phyloP scores from a whole-genome alignment of 2,329 filamentous ascomycete species.

The Talaromyces rugulosus region DNA sequence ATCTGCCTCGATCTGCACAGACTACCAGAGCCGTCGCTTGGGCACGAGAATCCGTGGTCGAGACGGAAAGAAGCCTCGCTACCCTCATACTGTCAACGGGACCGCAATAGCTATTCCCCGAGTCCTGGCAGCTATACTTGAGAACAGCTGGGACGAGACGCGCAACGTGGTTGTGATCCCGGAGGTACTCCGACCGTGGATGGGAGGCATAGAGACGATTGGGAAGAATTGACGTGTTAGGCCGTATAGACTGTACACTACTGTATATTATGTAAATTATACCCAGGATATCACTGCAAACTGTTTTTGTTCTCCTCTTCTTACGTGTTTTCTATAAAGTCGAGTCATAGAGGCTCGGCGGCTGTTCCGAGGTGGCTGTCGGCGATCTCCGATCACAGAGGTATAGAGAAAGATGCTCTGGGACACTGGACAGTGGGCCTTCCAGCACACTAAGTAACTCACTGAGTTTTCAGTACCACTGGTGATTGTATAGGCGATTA shows the following conservation, averaged over 20 bases:
- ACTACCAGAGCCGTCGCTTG: slow-evolving; percentile 85
- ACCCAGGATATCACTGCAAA: not conserved
- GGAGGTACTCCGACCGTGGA: slow-evolving; percentile 73
- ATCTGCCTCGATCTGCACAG: slow-evolving; percentile 83
- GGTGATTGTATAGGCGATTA: not conserved
- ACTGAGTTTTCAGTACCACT: not conserved
- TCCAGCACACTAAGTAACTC: too few relatives aligned
- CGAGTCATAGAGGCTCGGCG: not conserved
- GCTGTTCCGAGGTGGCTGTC: not conserved
- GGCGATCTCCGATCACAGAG: slow-evolving; percentile 9
- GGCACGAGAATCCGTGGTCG: slow-evolving; percentile 65
- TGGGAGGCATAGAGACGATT: slow-evolving; percentile 71
- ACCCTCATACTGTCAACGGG: slow-evolving; percentile 88
- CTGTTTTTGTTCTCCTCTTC: not conserved
- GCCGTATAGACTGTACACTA: not conserved
- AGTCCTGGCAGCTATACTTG: slow-evolving; percentile 81
- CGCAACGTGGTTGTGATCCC: slow-evolving; percentile 68
- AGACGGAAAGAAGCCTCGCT: slow-evolving; percentile 51
- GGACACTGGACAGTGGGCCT: not conserved
- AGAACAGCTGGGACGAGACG: slow-evolving; percentile 81
- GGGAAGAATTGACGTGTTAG: slow-evolving; percentile 24
- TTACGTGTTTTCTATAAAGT: not conserved
- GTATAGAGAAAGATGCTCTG: not conserved
- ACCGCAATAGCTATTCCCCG: slow-evolving; percentile 89
- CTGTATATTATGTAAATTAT: not conserved